Percentiles rank a stretch among this genome's conserved stretches.
Conservation (phyloP, 169 alveolate genomes). For the Perkinsus marinus region DNA sequence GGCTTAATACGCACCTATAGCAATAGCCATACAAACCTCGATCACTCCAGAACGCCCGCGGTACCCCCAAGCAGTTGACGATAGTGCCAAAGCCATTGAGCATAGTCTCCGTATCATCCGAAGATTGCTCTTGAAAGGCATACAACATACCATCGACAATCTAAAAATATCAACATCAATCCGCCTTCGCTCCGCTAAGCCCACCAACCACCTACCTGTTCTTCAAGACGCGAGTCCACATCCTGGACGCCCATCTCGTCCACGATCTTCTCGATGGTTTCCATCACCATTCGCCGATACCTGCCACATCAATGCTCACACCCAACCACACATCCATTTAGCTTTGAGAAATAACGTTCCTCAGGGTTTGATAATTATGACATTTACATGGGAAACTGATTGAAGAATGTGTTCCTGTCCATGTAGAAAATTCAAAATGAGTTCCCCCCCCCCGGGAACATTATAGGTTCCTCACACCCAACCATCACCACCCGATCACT, state of each 20-base stretch:
- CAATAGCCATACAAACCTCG: neutral
- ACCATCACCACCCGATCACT: neutral
- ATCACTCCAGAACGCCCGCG: neutral
- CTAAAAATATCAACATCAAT: neutral
- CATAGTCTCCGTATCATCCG: constrained; percentile 86
- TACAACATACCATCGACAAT: constrained; percentile 93
- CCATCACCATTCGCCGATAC: constrained; percentile 91
- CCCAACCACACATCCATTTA: too few species aligned
- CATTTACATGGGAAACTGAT: too few species aligned
- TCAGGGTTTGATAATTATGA: too few species aligned
- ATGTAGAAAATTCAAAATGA: too few species aligned
- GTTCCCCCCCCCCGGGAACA: too few species aligned
- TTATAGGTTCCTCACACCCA: neutral
- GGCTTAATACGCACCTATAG: constrained; percentile 73
- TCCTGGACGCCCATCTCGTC: constrained; percentile 82
- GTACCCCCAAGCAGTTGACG: constrained; percentile 80
- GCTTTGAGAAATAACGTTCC: too few species aligned
- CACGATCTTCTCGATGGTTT: constrained; percentile 87
- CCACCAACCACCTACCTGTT: constrained; percentile 29
- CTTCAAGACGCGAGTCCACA: constrained; percentile 87
- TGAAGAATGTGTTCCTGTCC: too few species aligned
- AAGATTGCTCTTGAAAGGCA: constrained; percentile 86
- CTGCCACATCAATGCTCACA: constrained; percentile 1
- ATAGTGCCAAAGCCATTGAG: constrained; percentile 92
- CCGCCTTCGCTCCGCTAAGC: neutral